These are phyloP conservation scores for Dalbergia cultrata DNA, from an alignment of 306 rosid genomes.

Conservation along the genomic window DNA sequence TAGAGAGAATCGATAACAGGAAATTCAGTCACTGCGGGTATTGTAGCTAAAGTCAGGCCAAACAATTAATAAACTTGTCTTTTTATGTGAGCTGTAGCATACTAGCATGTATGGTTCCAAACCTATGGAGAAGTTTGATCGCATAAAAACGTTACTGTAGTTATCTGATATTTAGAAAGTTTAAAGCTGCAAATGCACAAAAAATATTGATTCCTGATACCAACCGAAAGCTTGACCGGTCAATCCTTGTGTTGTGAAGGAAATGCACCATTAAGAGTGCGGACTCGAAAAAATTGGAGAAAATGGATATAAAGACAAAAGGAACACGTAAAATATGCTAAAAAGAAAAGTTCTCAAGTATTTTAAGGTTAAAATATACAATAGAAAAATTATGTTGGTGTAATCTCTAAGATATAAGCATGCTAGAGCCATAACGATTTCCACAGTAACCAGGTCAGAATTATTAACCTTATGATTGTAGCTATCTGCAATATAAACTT, in stretches of 20 bases:
- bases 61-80: slow-evolving; percentile 15
- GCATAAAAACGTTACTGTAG: slow-evolving; percentile 18
- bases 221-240: slow-evolving; percentile 25
- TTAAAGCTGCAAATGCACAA: slow-evolving; percentile 35
- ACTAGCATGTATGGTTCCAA: slow-evolving; percentile 28
- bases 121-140: slow-evolving; percentile 38
- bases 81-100: slow-evolving; percentile 27
- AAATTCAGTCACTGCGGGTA: slow-evolving; percentile 34
- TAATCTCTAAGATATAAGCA: slow-evolving; percentile 30
- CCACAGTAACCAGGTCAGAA: slow-evolving; percentile 32
- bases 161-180: slow-evolving; percentile 31
- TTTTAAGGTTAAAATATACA: background rate
- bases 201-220: slow-evolving; percentile 39
- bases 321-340: slow-evolving; percentile 16
- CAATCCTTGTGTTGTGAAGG: slow-evolving; percentile 17
- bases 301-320: slow-evolving; percentile 28
- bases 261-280: slow-evolving; percentile 28
- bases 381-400: background rate
- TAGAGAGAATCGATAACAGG: slow-evolving; percentile 25
- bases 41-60: slow-evolving; percentile 34
- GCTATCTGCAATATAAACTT: slow-evolving; percentile 84
- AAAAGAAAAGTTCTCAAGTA: background rate
- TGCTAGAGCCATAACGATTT: slow-evolving; percentile 11
- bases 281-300: slow-evolving; percentile 20
- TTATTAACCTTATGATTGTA: slow-evolving; percentile 90